These are phyloP conservation scores for Solanum dulcamara DNA, from an alignment of 257 asterid species.

Conservation along the genomic window DNA sequence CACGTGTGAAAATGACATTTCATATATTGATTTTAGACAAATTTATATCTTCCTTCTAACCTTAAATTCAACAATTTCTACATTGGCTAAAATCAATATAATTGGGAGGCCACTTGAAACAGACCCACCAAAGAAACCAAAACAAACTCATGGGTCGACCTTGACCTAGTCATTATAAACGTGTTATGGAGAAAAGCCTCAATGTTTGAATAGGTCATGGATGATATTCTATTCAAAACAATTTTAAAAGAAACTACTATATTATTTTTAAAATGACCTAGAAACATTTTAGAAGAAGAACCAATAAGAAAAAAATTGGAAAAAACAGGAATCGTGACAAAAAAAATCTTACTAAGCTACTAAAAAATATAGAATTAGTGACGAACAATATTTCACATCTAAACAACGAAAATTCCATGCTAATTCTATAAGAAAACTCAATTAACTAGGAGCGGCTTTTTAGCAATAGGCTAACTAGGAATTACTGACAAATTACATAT, in stretches of 20 bases:
- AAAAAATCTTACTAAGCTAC: background rate
- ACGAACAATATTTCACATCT: too few species aligned
- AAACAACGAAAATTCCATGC: too few species aligned
- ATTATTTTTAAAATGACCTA: background rate
- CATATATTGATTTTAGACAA: background rate
- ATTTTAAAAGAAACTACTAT: background rate
- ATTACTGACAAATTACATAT: too few species aligned
- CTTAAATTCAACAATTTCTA: background rate
- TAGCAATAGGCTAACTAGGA: too few species aligned
- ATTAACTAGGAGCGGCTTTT: too few species aligned
- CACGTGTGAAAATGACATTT: background rate
- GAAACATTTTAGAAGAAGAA: background rate
- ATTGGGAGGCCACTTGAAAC: background rate
- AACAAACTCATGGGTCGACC: background rate
- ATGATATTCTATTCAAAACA: background rate
- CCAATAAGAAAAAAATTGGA: background rate
- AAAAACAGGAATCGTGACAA: background rate
- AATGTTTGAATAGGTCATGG: background rate
- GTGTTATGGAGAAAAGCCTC: background rate
- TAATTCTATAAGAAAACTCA: background rate
- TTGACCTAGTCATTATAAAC: background rate
- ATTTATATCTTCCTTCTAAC: background rate
- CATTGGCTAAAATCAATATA: background rate
- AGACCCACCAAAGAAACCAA: background rate
- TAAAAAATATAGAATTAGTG: too few species aligned